These are phyloP conservation scores for Hyphopichia fennica DNA, from an alignment of 1,139 yeast genomes.

Conservation along the genomic window DNA sequence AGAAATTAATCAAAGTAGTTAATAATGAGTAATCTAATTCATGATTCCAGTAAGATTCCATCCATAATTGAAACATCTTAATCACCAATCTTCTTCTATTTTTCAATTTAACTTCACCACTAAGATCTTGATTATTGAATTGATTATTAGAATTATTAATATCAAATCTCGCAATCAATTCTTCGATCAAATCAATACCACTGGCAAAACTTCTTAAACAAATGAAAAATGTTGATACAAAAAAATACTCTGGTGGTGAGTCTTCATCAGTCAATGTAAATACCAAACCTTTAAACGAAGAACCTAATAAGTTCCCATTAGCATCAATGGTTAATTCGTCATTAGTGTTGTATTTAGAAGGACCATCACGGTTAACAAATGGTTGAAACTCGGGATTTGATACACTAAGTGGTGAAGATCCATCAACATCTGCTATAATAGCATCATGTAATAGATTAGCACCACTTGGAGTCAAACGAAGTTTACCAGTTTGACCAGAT, in stretches of 20 bases:
- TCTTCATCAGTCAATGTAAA: slow-evolving; percentile 71
- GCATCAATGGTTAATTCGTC: slow-evolving; percentile 50
- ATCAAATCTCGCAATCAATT: slow-evolving; percentile 67
- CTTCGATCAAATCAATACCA: slow-evolving; percentile 69
- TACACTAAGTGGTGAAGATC: slow-evolving; percentile 44
- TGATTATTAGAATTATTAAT: slow-evolving; percentile 34
- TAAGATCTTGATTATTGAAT: slow-evolving; percentile 34
- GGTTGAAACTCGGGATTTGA: slow-evolving; percentile 39
- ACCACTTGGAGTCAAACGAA: slow-evolving; percentile 59
- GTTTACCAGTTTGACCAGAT: slow-evolving; percentile 54
- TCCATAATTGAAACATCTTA: slow-evolving; percentile 74
- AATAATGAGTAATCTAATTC: slow-evolving; percentile 58
- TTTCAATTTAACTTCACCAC: slow-evolving; percentile 53
- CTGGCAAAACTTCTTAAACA: slow-evolving; percentile 76
- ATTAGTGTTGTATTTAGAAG: slow-evolving; percentile 19
- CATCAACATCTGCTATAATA: slow-evolving; percentile 40
- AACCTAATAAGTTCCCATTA: slow-evolving; percentile 65
- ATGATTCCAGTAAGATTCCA: slow-evolving; percentile 84
- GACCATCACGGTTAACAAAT: slow-evolving; percentile 21
- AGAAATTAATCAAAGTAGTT: slow-evolving; percentile 71
- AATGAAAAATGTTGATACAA: slow-evolving; percentile 74
- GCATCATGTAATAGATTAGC: slow-evolving; percentile 53
- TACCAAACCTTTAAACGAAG: slow-evolving; percentile 75
- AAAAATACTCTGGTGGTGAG: slow-evolving; percentile 67
- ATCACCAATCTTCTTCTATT: slow-evolving; percentile 68